A percentile compares a stretch with the other conserved stretches of the same genome.
These are phyloP conservation scores for Colletotrichum cereale DNA, from an alignment of 2,329 filamentous ascomycete species.

Conservation along the genomic window DNA sequence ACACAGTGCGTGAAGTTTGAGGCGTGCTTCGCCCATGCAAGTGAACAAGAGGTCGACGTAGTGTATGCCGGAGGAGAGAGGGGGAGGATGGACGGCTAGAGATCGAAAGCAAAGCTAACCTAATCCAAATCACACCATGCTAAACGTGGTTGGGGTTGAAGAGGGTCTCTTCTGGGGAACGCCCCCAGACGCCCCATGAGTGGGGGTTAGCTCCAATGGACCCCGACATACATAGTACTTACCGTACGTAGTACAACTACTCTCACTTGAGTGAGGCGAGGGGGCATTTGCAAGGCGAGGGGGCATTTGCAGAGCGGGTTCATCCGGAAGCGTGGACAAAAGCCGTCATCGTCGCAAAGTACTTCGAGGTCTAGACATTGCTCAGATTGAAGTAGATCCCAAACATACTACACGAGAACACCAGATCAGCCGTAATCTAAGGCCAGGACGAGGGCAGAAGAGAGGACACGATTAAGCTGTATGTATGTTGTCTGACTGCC, in stretches of 20 bases:
- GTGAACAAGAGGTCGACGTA: background rate
- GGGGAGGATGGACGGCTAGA: slow-evolving; percentile 17
- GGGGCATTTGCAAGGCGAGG: background rate
- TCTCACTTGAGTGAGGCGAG: background rate
- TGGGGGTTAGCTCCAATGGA: slow-evolving; percentile 29
- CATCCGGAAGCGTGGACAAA: background rate
- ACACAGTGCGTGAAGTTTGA: slow-evolving; percentile 33
- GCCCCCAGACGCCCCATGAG: slow-evolving; percentile 1
- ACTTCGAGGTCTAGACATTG: background rate
- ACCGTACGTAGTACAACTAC: background rate
- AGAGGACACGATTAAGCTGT: background rate
- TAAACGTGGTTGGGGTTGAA: slow-evolving; percentile 6
- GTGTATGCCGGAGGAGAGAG: slow-evolving; percentile 12
- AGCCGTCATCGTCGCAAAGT: background rate
- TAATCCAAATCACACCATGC: slow-evolving; percentile 9
- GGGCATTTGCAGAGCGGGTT: background rate
- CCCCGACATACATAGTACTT: no score
- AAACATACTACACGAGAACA: background rate
- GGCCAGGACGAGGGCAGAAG: background rate
- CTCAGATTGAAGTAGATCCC: background rate
- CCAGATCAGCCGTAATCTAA: background rate
- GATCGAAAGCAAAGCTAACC: slow-evolving; percentile 12
- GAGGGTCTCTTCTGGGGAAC: slow-evolving; percentile 24
- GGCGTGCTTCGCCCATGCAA: slow-evolving; percentile 13
- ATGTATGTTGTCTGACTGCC: background rate